These are phyloP conservation scores for Phytophthora pseudosyringae DNA, from an alignment of 352 stramenopile genomes.

Conservation along the genomic window DNA sequence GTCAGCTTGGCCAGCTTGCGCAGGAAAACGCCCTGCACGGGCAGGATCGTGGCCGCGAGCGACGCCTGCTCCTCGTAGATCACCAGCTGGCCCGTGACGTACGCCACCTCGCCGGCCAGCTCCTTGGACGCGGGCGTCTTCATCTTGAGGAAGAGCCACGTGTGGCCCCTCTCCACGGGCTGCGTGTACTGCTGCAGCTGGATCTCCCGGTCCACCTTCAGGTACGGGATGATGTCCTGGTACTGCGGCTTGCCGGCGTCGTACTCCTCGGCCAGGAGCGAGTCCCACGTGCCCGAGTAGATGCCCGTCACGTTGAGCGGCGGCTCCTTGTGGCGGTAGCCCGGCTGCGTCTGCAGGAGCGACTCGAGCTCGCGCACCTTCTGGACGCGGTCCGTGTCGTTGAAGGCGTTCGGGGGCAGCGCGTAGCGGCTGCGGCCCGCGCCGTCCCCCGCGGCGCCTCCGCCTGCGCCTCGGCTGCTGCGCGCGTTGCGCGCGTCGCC, in stretches of 20 bases:
- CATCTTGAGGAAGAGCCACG: conserved; percentile 86
- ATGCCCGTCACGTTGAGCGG: conserved; percentile 81
- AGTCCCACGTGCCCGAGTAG: conserved; percentile 80
- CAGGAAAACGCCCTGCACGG: conserved; percentile 85
- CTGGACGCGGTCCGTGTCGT: conserved; percentile 64
- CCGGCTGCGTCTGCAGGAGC: conserved; percentile 51
- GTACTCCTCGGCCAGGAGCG: conserved; percentile 63
- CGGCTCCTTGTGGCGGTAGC: conserved; percentile 47
- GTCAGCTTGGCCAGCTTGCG: conserved; percentile 73
- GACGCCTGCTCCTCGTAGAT: conserved; percentile 86
- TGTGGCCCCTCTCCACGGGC: conserved; percentile 71
- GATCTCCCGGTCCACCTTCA: conserved; percentile 76
- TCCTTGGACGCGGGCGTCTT: conserved; percentile 76
- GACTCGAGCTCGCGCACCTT: conserved; percentile 60
- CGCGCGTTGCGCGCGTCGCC: conserved; percentile 46
- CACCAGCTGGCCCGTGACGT: conserved; percentile 82
- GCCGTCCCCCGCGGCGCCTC: conserved; percentile 16
- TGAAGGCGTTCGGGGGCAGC: conserved; percentile 54
- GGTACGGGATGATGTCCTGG: conserved; percentile 77
- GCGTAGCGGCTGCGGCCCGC: conserved; percentile 46
- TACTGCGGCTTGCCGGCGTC: conserved; percentile 62
- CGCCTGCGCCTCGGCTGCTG: conserved; percentile 3
- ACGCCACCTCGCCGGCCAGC: conserved; percentile 69
- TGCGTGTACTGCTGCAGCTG: conserved; percentile 82
- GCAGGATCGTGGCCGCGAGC: conserved; percentile 78